Percentiles rank a stretch among this genome's conserved stretches.
Conservation (phyloP, 805 yeast species). For the Starmerella bombicola region DNA sequence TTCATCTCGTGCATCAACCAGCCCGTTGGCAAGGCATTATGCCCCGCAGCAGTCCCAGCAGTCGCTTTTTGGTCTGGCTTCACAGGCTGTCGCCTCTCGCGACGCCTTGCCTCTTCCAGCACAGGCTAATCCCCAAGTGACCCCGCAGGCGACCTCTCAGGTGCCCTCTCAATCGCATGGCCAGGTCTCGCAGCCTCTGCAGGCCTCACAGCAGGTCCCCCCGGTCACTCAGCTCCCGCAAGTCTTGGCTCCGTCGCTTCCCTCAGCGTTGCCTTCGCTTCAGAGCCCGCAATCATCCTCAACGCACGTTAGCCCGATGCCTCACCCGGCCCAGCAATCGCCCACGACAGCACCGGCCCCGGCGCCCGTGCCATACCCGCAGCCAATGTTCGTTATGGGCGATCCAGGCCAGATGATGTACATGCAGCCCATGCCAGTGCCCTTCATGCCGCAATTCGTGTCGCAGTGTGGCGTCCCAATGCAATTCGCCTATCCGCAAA, state of each 20-base stretch:
- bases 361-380: background rate
- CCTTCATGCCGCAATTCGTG: slow-evolving; percentile 12
- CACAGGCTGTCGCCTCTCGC: background rate
- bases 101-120: background rate
- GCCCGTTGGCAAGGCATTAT: background rate
- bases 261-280: background rate
- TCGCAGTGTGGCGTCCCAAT: slow-evolving; percentile 6
- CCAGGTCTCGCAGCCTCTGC: background rate
- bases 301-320: slow-evolving; percentile 5
- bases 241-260: background rate
- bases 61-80: background rate
- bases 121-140: background rate
- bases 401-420: slow-evolving; percentile 5
- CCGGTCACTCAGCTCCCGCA: background rate
- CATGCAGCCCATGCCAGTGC: slow-evolving; percentile 10
- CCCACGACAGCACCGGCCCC: background rate
- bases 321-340: background rate
- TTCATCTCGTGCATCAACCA: background rate
- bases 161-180: background rate
- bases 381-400: slow-evolving; percentile 4
- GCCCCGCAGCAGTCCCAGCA: background rate
- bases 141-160: background rate
- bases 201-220: background rate
- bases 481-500: slow-evolving; percentile 6
- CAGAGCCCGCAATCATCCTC: background rate